Evolutionary conservation across 805 yeast species (phyloP).

Genomic region (Metschnikowia proteae): DNA sequence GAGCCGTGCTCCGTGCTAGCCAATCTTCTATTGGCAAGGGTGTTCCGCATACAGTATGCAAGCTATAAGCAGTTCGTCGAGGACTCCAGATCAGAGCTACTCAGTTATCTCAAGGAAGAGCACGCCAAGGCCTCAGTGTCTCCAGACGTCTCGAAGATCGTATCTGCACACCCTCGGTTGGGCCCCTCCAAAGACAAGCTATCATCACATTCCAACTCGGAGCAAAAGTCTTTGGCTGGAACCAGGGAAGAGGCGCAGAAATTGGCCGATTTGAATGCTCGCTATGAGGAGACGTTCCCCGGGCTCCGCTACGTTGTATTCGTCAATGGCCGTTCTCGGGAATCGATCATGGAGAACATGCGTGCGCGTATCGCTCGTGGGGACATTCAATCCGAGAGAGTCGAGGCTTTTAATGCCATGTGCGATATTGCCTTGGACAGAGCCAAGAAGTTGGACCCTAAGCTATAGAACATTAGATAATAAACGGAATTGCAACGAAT

Average conservation of each 20-base stretch:
- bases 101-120: constrained; percentile 27
- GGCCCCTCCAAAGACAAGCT: constrained; percentile 59
- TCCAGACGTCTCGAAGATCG: constrained; percentile 45
- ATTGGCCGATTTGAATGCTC: constrained; percentile 51
- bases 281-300: constrained; percentile 59
- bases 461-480: constrained; percentile 17
- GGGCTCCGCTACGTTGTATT: constrained; percentile 83
- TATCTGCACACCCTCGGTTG: constrained; percentile 88
- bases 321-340: constrained; percentile 77
- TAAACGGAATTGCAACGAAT: too few relatives aligned
- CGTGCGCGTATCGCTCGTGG: constrained; percentile 43
- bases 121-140: constrained; percentile 20
- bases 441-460: constrained; percentile 48
- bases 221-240: constrained; percentile 62
- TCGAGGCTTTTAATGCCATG: constrained; percentile 79
- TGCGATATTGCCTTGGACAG: constrained; percentile 87
- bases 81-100: constrained; percentile 35
- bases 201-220: constrained; percentile 63
- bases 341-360: constrained; percentile 54
- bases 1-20: constrained; percentile 56
- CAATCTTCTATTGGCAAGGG: constrained; percentile 27
- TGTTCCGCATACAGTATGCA: constrained; percentile 19
- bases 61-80: constrained; percentile 43
- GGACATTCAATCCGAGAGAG: constrained; percentile 53
- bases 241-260: constrained; percentile 46